Evolutionary conservation across 805 yeast genomes (phyloP), one percentile per base, ranked within the genome.

Genomic region (Maudiozyma bulderi): DNA sequence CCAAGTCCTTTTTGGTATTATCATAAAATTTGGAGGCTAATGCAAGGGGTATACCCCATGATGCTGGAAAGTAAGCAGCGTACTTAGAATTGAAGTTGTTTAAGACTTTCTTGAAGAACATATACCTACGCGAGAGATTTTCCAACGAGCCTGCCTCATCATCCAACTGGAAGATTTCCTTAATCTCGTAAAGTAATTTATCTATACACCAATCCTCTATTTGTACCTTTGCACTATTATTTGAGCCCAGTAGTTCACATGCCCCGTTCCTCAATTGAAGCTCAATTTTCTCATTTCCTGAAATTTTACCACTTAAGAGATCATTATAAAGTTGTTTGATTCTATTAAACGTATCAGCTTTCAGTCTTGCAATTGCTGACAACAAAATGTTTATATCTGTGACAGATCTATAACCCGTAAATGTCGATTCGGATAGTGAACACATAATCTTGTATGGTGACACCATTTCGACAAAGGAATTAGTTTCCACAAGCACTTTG

Each of bases 141-240:
- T 93, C 99, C 51, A 93, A 69, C 5, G 95, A 84, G 0, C 97
- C 97, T 0, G 99, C 99, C 66, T 93, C 99, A 57, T 89, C 97
- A 11, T 80, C 74, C 8, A 81, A 73, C 47, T 80, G 76, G 67
- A 93, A 93, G 9, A 93, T 87, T 26, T 78, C 69, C 35, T 75
- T 75, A 42, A 91, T 80, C 58, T 91, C 98, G 57, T 76, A 77
- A 47, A 93, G 71, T 53, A 84, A 81, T 35, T 73, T 73, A 32
- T 73, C 73, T 51, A 85, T 76, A 64, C 84, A 86, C 91, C 95
- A 87, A 44, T 74, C 77, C 8, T 80, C 66, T 44, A 91, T 71
- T 57, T 81, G 78, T 45, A 77, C 78, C 44, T 73, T 75, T 52
- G 80, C 75, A 46, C 78, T 73, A 1, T 55, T 40, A 44, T 86